phyloP scores from a whole-genome alignment of 2,329 filamentous ascomycete genomes.

The Blastomyces parvus region DNA sequence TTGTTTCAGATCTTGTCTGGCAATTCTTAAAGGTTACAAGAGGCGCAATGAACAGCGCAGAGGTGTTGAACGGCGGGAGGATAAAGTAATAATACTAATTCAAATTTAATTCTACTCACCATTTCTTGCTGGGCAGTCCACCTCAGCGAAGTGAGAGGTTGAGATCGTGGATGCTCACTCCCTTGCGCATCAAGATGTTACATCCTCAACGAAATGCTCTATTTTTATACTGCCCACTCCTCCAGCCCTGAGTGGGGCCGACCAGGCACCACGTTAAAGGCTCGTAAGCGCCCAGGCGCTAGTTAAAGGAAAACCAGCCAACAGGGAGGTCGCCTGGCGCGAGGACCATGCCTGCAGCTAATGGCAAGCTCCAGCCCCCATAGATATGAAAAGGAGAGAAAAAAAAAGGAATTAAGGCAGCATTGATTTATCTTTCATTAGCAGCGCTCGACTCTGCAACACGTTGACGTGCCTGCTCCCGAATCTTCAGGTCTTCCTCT shows the following conservation, averaged over 20 bases:
- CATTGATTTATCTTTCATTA: conserved; percentile 61
- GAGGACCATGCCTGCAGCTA: too few relatives aligned
- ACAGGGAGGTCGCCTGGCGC: neutral
- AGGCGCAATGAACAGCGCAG: neutral
- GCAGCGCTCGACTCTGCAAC: conserved; percentile 73
- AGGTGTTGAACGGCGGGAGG: neutral
- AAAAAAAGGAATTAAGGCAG: neutral
- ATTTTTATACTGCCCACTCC: neutral
- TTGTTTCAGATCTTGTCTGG: neutral
- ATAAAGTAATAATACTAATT: neutral
- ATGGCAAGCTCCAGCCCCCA: neutral
- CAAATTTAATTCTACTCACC: neutral
- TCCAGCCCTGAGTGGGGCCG: neutral
- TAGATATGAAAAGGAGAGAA: neutral
- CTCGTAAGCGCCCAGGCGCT: neutral
- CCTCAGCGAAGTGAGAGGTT: neutral
- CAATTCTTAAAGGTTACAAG: neutral
- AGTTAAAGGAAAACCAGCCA: neutral
- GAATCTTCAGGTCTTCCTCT: conserved; percentile 60
- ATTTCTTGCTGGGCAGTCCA: neutral
- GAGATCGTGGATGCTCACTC: neutral
- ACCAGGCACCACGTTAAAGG: neutral
- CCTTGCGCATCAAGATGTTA: neutral
- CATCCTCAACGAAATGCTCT: neutral
- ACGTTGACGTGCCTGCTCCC: conserved; percentile 53